Percentiles rank a stretch among this genome's conserved stretches.
Evolutionary conservation across 495 filamentous ascomycete species (phyloP).

Genomic region (Penicillium bialowiezense): DNA sequence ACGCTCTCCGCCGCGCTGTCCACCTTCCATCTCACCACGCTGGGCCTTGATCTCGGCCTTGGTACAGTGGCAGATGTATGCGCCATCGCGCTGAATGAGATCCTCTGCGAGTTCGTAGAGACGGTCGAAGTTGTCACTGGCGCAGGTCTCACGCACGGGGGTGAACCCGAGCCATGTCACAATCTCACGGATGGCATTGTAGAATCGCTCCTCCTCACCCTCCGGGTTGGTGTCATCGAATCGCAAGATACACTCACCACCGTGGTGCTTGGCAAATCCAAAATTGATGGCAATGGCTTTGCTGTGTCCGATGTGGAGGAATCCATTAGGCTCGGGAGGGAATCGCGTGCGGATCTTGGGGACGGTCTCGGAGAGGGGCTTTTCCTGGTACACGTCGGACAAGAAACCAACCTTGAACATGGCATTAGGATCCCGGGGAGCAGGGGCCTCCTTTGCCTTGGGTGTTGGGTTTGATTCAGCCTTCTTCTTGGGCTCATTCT

Average conservation of each 20-base stretch:
- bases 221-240: slow-evolving; percentile 87
- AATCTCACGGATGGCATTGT: slow-evolving; percentile 73
- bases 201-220: slow-evolving; percentile 76
- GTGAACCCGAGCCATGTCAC: slow-evolving; percentile 81
- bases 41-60: slow-evolving; percentile 78
- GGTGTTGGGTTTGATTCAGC: slow-evolving; percentile 29
- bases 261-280: slow-evolving; percentile 84
- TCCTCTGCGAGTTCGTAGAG: slow-evolving; percentile 89
- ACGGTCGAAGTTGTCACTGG: slow-evolving; percentile 77
- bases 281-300: slow-evolving; percentile 99
- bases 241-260: slow-evolving; percentile 67
- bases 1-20: slow-evolving; percentile 65
- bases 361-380: slow-evolving; percentile 57
- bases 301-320: slow-evolving; percentile 84
- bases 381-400: slow-evolving; percentile 73
- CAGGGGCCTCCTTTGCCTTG: slow-evolving; percentile 34
- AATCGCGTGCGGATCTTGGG: slow-evolving; percentile 66
- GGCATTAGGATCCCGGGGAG: slow-evolving; percentile 56
- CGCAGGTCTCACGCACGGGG: slow-evolving; percentile 75
- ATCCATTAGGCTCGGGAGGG: slow-evolving; percentile 80
- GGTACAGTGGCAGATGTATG: slow-evolving; percentile 75
- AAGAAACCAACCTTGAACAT: slow-evolving; percentile 89
- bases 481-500: slow-evolving; percentile 27
- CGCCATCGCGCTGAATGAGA: slow-evolving; percentile 67
- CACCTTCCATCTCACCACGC: slow-evolving; percentile 69